Base-by-base conservation (phyloP, 148 eudicot genomes). In the Diospyros lotus region DNA sequence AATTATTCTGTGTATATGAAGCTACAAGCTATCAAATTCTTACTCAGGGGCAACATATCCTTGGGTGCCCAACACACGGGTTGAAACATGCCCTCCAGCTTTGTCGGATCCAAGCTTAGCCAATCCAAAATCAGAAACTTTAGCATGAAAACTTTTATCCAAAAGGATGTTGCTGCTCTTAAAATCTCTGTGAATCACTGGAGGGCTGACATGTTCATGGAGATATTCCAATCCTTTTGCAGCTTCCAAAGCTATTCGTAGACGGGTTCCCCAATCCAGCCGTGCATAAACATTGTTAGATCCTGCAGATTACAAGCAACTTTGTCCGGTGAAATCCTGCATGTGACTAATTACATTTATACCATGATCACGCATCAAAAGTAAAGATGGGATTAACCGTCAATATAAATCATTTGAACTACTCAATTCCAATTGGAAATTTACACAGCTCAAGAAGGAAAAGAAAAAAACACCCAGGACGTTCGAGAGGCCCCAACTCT, bases 1-100 rank as follows among this genome's bases (percentile, higher is more conserved):
- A 40, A 18, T 58, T 41, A 28, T 48, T 4, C 28, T 13, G 52
- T 54, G 45, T 11, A 48, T 2, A 43, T 72, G 50, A 11, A 41
- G 61, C 73, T 14, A 18, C 65, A 15, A 77, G 68, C 6, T 7
- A 55, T 50, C 2, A 14, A 51, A 62, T 56, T 66, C 94, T 81
- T 87, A 94, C 98, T 94, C 98, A 4, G 98, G 98, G 60, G 98
- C 96, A 64, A 94, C 98, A 71, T 94, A 94, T 76, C 98, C 98
- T 74, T 90, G 98, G 75, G 98, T 94, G 78, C 98, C 98, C 66
- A 94, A 81, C 39, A 92, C 97, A 62, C 98, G 89, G 15, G 97
- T 94, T 38, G 98, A 94, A 38, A 94, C 98, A 73, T 94, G 97
- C 38, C 93, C 96, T 63, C 98, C 97, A 66, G 93, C 96, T 83